phyloP scores from a whole-genome alignment of 192 early-diverging fungal species.

The Mortierella claussenii region DNA sequence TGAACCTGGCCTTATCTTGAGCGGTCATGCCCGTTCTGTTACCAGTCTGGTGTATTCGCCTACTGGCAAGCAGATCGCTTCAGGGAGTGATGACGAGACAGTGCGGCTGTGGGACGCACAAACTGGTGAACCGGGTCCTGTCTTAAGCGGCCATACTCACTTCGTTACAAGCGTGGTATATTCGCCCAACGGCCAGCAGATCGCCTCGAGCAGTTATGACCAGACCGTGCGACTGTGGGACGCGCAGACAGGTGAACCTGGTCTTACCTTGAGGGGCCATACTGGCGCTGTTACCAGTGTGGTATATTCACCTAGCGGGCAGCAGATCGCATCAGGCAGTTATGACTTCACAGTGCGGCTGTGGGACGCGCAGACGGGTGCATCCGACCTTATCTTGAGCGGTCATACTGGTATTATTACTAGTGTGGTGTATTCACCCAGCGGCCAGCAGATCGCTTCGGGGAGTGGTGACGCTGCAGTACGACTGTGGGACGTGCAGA shows the following conservation, averaged over 20 bases:
- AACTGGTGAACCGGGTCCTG: not conserved
- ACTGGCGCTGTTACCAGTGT: not conserved
- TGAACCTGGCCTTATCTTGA: not conserved
- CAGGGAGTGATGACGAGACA: not conserved
- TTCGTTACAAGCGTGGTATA: not conserved
- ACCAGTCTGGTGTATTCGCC: constrained; percentile 14
- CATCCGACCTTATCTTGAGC: not conserved
- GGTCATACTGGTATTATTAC: not conserved
- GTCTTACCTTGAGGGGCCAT: not conserved
- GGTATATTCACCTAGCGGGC: constrained; percentile 4
- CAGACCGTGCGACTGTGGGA: constrained; percentile 1
- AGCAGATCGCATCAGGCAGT: constrained; percentile 1
- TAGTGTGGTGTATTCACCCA: not conserved
- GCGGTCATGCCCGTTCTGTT: not conserved
- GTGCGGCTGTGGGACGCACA: not conserved
- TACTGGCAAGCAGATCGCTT: constrained; percentile 6
- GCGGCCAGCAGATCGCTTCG: not conserved
- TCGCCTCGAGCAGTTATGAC: constrained; percentile 2
- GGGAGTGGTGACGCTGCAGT: not conserved
- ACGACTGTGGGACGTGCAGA: not conserved
- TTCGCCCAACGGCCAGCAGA: constrained; percentile 1
- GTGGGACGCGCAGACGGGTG: not conserved
- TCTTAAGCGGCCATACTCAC: constrained; percentile 7
- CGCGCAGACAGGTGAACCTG: not conserved
- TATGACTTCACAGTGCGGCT: not conserved